Evolutionary conservation across 108 stramenopile genomes (phyloP), one percentile per base, ranked within the genome.

Genomic region (Epithemia pelagica): DNA sequence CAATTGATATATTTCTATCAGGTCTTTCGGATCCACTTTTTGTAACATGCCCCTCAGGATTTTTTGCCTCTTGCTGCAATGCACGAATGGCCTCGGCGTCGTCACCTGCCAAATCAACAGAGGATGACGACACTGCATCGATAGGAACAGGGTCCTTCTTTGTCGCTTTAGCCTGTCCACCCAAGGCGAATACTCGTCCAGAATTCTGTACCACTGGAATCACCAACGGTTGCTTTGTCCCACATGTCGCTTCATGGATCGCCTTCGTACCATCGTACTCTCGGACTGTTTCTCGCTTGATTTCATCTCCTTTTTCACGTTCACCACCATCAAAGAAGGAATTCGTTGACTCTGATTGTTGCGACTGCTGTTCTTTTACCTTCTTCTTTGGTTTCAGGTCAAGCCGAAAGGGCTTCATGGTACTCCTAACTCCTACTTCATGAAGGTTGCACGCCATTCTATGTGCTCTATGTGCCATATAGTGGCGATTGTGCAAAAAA

Each of bases 41-140:
- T 10, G 5, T 46, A 5, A 15, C 15, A 15, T 15, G 5, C 0
- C 5, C 52, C 22, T 23, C 54, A 28, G 54, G 29, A 2, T 58
- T 52, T 0, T 55, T 30, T 3, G 78, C 73, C 55, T 70, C 66
- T 30, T 61, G 53, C 24, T 62, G 58, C 32, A 79, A 57, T 3
- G 74, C 78, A 23, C 71, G 30, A 57, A 73, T 70, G 2, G 78
- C 78, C 3, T 64, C 74, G 29, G 62, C 61, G 57, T 78, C 78
- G n/a, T 67, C 54, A 46, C 15, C 37, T 46, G 5, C 15, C 10
- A 46, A 10, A 46, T 46, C 10, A 46, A 10, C 37, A 46, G 37
- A 46, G 37, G 15, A 46, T 15, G 37, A 46, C 37, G 15, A 5
- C 37, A 46, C 37, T 46, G 5, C 37, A 46, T 5, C 10, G 37